phyloP scores from a whole-genome alignment of 139 green algal genomes.

The Asterochloris sp. region DNA sequence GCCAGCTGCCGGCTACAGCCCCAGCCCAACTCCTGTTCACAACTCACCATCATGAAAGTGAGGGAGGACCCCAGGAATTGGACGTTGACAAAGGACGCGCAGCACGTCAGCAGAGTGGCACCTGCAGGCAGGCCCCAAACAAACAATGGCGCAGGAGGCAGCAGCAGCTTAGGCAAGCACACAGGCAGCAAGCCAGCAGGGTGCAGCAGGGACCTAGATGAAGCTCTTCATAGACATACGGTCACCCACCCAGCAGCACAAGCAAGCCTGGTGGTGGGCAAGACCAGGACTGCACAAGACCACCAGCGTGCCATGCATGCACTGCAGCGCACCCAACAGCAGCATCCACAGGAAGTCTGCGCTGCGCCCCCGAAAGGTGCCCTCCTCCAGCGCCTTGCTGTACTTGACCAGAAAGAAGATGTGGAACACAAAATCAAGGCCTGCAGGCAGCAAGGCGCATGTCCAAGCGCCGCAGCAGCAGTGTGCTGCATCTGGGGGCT shows the following conservation, averaged over 20 bases:
- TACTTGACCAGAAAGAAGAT: slow-evolving; percentile 99
- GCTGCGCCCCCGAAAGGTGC: slow-evolving; percentile 84
- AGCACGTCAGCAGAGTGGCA: slow-evolving; percentile 63
- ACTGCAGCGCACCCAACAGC: slow-evolving; percentile 64
- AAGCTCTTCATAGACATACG: background rate
- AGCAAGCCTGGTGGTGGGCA: background rate
- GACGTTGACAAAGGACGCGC: slow-evolving; percentile 90
- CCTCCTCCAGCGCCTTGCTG: slow-evolving; percentile 94
- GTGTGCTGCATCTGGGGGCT: background rate
- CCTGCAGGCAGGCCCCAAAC: slow-evolving; percentile 27
- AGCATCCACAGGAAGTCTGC: slow-evolving; percentile 99
- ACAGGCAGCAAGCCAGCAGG: background rate
- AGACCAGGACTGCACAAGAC: background rate
- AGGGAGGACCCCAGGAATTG: slow-evolving; percentile 94
- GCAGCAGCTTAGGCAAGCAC: background rate
- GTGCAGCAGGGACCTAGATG: background rate
- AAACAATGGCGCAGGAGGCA: background rate
- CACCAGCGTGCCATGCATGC: background rate
- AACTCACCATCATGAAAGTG: slow-evolving; percentile 95
- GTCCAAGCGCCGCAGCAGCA: background rate
- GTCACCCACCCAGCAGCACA: background rate
- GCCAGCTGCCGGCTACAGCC: too few relatives aligned
- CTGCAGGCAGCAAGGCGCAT: slow-evolving; percentile 40
- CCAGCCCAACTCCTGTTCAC: too few relatives aligned
- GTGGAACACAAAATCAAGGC: slow-evolving; percentile 99